Conservation (phyloP, 805 yeast species). For the Hanseniaspora taiwanica region DNA sequence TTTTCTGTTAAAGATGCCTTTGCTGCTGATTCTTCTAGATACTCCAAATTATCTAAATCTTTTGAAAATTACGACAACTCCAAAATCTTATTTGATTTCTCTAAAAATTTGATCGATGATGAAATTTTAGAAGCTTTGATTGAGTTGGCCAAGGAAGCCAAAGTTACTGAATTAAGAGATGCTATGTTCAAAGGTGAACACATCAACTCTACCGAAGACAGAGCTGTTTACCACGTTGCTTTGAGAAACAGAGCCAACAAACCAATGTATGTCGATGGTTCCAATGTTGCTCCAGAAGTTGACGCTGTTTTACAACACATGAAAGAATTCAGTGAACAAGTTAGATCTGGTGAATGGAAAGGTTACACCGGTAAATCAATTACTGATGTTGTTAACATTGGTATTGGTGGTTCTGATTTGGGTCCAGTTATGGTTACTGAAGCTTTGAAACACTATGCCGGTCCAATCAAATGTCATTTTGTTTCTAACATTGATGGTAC, state of each 20-base stretch:
- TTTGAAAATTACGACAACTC: conserved; percentile 80
- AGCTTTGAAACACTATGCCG: conserved; percentile 82
- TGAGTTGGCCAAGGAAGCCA: conserved; percentile 79
- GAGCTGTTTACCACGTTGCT: conserved; percentile 96
- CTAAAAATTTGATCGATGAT: conserved; percentile 86
- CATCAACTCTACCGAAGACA: conserved; percentile 89
- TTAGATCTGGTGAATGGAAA: conserved; percentile 90
- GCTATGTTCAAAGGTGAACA: conserved; percentile 86
- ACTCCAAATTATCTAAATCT: conserved; percentile 59
- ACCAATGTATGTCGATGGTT: conserved; percentile 81
- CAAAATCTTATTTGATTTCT: conserved; percentile 83
- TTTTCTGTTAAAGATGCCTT: conserved; percentile 72
- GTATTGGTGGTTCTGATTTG: conserved; percentile 97
- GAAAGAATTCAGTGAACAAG: conserved; percentile 84
- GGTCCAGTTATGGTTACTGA: conserved; percentile 99
- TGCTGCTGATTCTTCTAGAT: conserved; percentile 59
- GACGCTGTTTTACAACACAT: conserved; percentile 86
- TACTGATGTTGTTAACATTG: conserved; percentile 91
- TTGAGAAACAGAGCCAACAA: conserved; percentile 83
- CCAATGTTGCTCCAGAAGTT: conserved; percentile 83
- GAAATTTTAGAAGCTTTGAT: conserved; percentile 57
- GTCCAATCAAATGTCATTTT: conserved; percentile 61
- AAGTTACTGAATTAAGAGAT: conserved; percentile 76
- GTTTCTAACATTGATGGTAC: conserved; percentile 99
- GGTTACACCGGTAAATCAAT: conserved; percentile 94